Conservation (phyloP, 768 basidiomycete genomes). For the Boletus pseudopeckii region DNA sequence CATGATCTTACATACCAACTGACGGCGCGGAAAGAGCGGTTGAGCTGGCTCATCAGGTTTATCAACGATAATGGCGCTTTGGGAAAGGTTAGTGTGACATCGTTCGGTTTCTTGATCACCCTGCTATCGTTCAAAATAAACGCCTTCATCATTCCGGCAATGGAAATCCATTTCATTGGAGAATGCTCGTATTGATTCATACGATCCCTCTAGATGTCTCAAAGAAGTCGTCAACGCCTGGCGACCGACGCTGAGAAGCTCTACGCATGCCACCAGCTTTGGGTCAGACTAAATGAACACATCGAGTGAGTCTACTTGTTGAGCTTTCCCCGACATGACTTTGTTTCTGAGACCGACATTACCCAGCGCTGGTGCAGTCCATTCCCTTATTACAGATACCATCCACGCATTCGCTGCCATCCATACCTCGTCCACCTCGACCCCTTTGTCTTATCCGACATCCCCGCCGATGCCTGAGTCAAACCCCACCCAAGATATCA, state of each 20-base stretch:
- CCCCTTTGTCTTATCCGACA: slow-evolving; percentile 9
- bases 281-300: slow-evolving; percentile 70
- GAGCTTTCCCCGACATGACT: background rate
- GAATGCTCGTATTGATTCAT: slow-evolving; percentile 2
- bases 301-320: slow-evolving; percentile 46
- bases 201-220: slow-evolving; percentile 61
- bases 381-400: slow-evolving; percentile 66
- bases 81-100: slow-evolving; percentile 50
- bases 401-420: slow-evolving; percentile 66
- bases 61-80: slow-evolving; percentile 85
- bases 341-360: background rate
- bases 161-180: background rate
- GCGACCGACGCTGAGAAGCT: slow-evolving; percentile 85
- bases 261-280: slow-evolving; percentile 75
- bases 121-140: background rate
- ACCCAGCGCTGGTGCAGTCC: slow-evolving; percentile 50
- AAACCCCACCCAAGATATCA: slow-evolving; percentile 63
- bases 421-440: slow-evolving; percentile 8
- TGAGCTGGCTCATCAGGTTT: slow-evolving; percentile 84
- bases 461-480: slow-evolving; percentile 41
- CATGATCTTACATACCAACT: slow-evolving; percentile 82
- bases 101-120: background rate
- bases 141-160: background rate
- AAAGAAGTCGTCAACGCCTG: slow-evolving; percentile 68
- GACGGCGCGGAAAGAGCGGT: slow-evolving; percentile 64